Base-by-base conservation (phyloP, 495 filamentous ascomycete genomes). In the Talaromyces proteolyticus region DNA sequence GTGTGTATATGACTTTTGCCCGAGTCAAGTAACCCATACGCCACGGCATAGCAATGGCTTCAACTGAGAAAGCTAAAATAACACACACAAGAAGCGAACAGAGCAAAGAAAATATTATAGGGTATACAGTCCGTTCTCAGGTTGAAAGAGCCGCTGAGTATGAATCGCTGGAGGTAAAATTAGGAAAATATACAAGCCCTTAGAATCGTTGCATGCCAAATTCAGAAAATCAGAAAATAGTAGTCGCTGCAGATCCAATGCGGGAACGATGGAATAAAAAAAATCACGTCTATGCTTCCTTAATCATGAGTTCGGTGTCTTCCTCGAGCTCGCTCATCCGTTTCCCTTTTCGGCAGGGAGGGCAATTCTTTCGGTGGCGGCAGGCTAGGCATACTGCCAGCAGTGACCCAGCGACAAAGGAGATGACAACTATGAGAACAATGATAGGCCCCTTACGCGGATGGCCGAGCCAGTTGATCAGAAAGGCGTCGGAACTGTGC, bases 401-500 rank as follows among this genome's bases (percentile, higher is more conserved):
- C 4, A 34, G 4, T 12, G 41, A 51, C 5, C 41, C 49, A 4
- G 41, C 37, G 23, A 52, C 18, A 6, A 46, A 6, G 21, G 42
- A 52, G 4, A 25, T 29, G 24, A 46, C 43, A 21, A 40, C 22
- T 6, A 22, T 19, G 7, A 53, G 24, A 11, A 51, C 24, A 2
- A 51, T 6, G 4, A 51, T 22, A 18, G 40, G 41, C 7, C 38
- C 16, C 10, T n/a, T 37, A 1, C 14, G 40, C n/a, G 41, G 16
- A 14, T 52, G 42, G 1, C 42, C 42, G 4, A 52, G 6, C 42
- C 25, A 40, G 20, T 44, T 52, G 14, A 52, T 46, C 1, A 52
- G 20, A n/a, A 43, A 23, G 5, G 68, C 71, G 45, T 74, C 71
- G 22, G 61, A 68, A 6, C 62, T 67, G 47, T 74, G 71, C 69